phyloP scores from a whole-genome alignment of 2,329 filamentous ascomycete species.

The Aschersonia sp. region DNA sequence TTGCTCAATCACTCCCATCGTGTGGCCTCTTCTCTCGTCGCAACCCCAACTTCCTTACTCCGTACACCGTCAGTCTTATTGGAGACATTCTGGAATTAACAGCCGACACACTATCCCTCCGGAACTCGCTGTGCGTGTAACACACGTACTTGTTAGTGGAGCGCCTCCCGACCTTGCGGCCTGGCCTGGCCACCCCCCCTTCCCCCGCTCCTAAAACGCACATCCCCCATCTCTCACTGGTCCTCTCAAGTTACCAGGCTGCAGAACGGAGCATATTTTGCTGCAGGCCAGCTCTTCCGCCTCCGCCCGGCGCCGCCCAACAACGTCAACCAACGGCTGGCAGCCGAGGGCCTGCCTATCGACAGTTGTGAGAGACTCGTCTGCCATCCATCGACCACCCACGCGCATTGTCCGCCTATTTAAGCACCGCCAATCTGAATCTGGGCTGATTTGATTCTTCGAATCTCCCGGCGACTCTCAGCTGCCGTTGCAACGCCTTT shows the following conservation, averaged over 20 bases:
- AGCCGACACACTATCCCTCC: too few species aligned
- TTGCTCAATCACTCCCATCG: not conserved
- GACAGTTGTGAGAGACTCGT: too few species aligned
- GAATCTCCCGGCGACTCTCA: not conserved
- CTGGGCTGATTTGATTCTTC: not conserved
- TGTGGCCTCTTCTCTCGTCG: not conserved
- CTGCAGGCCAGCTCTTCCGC: not conserved
- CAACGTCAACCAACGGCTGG: not conserved
- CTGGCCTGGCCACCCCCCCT: too few species aligned
- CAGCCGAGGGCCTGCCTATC: too few species aligned
- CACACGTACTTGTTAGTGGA: not conserved
- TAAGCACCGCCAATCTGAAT: not conserved
- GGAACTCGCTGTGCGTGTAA: not conserved
- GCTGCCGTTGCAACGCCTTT: not conserved
- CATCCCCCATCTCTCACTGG: not conserved
- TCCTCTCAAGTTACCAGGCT: not conserved
- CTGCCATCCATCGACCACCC: not conserved
- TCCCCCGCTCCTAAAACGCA: too few species aligned
- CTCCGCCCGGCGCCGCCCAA: not conserved
- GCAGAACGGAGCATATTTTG: not conserved
- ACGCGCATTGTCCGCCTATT: not conserved
- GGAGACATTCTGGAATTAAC: too few species aligned
- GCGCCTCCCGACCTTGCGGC: not conserved
- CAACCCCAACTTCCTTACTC: too few species aligned
- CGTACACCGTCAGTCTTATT: too few species aligned